These are phyloP conservation scores for Pyrrhoderma lamaoense DNA, from an alignment of 1,284 basidiomycete species.

Conservation along the genomic window DNA sequence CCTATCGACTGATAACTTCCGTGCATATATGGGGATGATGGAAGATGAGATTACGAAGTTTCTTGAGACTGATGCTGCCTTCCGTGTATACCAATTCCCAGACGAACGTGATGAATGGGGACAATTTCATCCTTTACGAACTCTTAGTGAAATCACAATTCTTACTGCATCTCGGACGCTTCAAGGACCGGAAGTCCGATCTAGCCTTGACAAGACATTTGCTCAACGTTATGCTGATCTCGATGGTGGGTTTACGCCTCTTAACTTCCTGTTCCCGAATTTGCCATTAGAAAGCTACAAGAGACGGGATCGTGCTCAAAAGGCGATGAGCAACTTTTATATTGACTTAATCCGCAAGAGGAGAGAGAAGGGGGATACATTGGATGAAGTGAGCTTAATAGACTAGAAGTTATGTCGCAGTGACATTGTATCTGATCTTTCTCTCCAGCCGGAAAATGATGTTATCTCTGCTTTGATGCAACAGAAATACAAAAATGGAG, in stretches of 20 bases:
- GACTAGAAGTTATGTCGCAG: background rate
- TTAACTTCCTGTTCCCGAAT: conserved; percentile 94
- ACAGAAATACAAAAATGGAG: conserved; percentile 84
- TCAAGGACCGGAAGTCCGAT: conserved; percentile 87
- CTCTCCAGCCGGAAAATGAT: conserved; percentile 65
- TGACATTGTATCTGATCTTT: conserved; percentile 2
- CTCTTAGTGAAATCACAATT: conserved; percentile 90
- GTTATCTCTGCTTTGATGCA: conserved; percentile 90
- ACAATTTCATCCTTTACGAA: conserved; percentile 63
- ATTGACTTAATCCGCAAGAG: conserved; percentile 81
- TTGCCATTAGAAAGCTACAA: conserved; percentile 87
- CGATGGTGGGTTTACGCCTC: conserved; percentile 86
- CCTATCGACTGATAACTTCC: conserved; percentile 87
- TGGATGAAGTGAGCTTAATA: conserved; percentile 33
- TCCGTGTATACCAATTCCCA: conserved; percentile 55
- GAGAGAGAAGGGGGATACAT: conserved; percentile 36
- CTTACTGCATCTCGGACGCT: conserved; percentile 88
- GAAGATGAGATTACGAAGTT: conserved; percentile 75
- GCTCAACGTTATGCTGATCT: conserved; percentile 84
- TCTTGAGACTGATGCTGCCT: conserved; percentile 53
- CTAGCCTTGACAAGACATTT: conserved; percentile 73
- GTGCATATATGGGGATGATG: conserved; percentile 87
- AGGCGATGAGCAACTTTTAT: conserved; percentile 94
- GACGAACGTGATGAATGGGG: conserved; percentile 60
- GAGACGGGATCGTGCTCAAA: conserved; percentile 81